A percentile compares a stretch with the other conserved stretches of the same genome.
Evolutionary conservation across 148 eudicot genomes (phyloP).

Genomic region (Camellia sinensis): DNA sequence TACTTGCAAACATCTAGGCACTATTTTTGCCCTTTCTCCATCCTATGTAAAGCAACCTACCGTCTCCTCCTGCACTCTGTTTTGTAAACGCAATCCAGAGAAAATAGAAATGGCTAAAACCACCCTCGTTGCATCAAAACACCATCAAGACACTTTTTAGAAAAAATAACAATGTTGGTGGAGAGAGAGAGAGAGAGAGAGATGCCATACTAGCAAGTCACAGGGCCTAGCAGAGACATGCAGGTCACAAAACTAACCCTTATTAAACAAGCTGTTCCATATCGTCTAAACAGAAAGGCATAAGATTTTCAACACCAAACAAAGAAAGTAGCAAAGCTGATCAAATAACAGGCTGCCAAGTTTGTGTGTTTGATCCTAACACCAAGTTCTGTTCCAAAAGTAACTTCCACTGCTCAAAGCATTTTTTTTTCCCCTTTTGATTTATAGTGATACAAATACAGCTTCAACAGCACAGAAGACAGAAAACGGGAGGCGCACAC

Average conservation of each 20-base stretch:
- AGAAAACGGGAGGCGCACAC: neutral
- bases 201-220: neutral
- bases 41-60: neutral
- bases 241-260: neutral
- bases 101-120: neutral
- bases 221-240: neutral
- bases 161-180: too few species aligned
- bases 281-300: neutral
- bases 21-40: neutral
- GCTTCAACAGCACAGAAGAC: neutral
- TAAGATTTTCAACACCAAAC: conserved; percentile 10
- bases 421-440: neutral
- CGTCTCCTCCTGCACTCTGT: neutral
- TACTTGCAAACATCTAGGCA: too few species aligned
- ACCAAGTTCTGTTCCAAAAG: conserved; percentile 6
- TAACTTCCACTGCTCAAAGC: neutral
- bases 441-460: neutral
- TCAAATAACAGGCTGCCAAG: neutral
- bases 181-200: neutral
- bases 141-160: neutral
- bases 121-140: too few species aligned
- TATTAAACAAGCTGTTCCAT: neutral
- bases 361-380: too few species aligned
- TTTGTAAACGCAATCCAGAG: too few species aligned
- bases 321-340: neutral